A percentile compares a stretch with the other conserved stretches of the same genome.
Evolutionary conservation across 768 basidiomycete species (phyloP).

Genomic region (Mycena kentingensis): DNA sequence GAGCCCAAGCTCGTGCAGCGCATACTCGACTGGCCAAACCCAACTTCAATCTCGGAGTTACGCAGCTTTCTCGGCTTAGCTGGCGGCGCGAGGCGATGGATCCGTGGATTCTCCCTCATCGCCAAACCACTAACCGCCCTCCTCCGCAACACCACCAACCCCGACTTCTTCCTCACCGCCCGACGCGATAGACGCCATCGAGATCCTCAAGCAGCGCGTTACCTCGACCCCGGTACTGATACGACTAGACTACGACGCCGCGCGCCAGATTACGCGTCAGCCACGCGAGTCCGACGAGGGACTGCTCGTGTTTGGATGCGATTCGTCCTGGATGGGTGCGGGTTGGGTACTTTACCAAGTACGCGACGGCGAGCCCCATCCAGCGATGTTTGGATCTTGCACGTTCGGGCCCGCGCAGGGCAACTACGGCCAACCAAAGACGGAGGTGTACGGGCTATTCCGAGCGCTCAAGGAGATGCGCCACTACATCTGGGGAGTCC

Average conservation of each 20-base stretch:
- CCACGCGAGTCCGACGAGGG: slow-evolving; percentile 22
- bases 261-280: background rate
- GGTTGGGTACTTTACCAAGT: slow-evolving; percentile 40
- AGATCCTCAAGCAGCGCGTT: slow-evolving; percentile 27
- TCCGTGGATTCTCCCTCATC: slow-evolving; percentile 25
- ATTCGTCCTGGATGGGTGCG: slow-evolving; percentile 34
- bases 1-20: slow-evolving; percentile 26
- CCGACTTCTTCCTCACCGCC: slow-evolving; percentile 31
- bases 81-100: slow-evolving; percentile 28
- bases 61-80: slow-evolving; percentile 29
- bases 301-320: slow-evolving; percentile 36
- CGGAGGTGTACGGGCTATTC: slow-evolving; percentile 41
- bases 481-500: slow-evolving; percentile 33
- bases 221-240: slow-evolving; percentile 30
- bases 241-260: slow-evolving; percentile 33
- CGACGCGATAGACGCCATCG: slow-evolving; percentile 26
- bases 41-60: slow-evolving; percentile 18
- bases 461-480: slow-evolving; percentile 32
- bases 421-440: slow-evolving; percentile 39
- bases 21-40: slow-evolving; percentile 32
- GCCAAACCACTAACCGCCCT: slow-evolving; percentile 29
- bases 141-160: background rate
- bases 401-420: slow-evolving; percentile 36
- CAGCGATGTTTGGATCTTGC: slow-evolving; percentile 33
- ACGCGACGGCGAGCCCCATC: slow-evolving; percentile 21